phyloP scores from a whole-genome alignment of 164 flowering plant species.

The Vitis vinifera region ASM3070453v1 NC_081820.1:90001-90500 shows the following conservation, averaged over 20 bases:
- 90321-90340: too few species aligned
- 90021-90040: slow-evolving; percentile 78
- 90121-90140: not conserved
- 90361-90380: too few species aligned
- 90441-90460: too few species aligned
- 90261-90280: not conserved
- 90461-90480: too few species aligned
- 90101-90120: not conserved
- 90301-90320: not conserved
- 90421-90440: too few species aligned
- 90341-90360: too few species aligned
- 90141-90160: not conserved
- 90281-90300: not conserved
- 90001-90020: slow-evolving; percentile 94
- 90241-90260: not conserved
- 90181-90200: not conserved
- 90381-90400: too few species aligned
- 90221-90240: not conserved
- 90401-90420: too few species aligned
- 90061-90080: slow-evolving; percentile 79
- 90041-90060: slow-evolving; percentile 70
- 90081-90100: not conserved
- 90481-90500: too few species aligned
- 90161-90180: not conserved
- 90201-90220: not conserved